These are phyloP conservation scores for Penicillium goetzii DNA, from an alignment of 495 filamentous ascomycete species.

Conservation along the genomic window DNA sequence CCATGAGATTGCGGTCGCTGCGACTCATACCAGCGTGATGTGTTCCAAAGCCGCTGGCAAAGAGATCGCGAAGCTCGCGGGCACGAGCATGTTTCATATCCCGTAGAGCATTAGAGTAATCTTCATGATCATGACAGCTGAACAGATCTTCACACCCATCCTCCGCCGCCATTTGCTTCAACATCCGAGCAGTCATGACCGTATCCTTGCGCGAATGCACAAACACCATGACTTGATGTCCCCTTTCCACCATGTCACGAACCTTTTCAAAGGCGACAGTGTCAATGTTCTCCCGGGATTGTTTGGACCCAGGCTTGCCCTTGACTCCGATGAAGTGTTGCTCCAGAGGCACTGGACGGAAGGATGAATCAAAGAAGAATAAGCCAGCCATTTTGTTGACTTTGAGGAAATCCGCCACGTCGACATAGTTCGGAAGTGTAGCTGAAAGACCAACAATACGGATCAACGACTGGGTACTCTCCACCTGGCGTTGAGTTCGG, in stretches of 20 bases:
- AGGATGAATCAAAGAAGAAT: slow-evolving; percentile 97
- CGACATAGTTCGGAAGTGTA: slow-evolving; percentile 92
- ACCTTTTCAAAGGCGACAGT: slow-evolving; percentile 88
- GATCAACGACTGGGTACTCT: slow-evolving; percentile 96
- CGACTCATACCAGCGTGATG: slow-evolving; percentile 96
- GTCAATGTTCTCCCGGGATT: slow-evolving; percentile 87
- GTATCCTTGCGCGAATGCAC: slow-evolving; percentile 97
- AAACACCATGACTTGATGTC: slow-evolving; percentile 98
- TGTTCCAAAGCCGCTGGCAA: slow-evolving; percentile 87
- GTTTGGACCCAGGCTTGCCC: slow-evolving; percentile 79
- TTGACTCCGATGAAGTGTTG: slow-evolving; percentile 97
- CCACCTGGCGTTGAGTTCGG: slow-evolving; percentile 91
- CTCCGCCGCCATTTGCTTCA: slow-evolving; percentile 85
- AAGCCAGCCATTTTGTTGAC: slow-evolving; percentile 92
- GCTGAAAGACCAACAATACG: slow-evolving; percentile 94
- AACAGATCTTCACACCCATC: slow-evolving; percentile 77
- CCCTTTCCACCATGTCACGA: slow-evolving; percentile 82
- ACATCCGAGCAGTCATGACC: slow-evolving; percentile 78
- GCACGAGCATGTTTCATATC: slow-evolving; percentile 85
- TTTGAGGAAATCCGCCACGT: slow-evolving; percentile 94
- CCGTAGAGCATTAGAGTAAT: slow-evolving; percentile 71
- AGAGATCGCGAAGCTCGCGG: slow-evolving; percentile 82
- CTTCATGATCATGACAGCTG: slow-evolving; percentile 65
- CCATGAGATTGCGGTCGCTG: slow-evolving; percentile 90
- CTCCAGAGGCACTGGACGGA: slow-evolving; percentile 93